These are phyloP conservation scores for Microbotryomycetes sp. DNA, from an alignment of 1,284 basidiomycete genomes.

Conservation along the genomic window DNA sequence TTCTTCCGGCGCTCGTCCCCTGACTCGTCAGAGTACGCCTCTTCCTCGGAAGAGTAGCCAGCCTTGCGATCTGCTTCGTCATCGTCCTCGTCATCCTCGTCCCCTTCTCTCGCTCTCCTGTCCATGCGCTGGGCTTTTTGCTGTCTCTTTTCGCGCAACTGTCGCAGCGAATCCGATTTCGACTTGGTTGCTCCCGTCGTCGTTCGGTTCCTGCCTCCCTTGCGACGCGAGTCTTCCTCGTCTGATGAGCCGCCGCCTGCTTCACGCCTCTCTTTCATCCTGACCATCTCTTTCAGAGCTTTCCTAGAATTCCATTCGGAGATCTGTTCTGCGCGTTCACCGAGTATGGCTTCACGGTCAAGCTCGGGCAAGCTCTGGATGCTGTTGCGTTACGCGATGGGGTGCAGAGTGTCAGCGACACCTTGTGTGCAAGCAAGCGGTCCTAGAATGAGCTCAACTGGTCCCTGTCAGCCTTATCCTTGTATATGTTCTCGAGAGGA, in stretches of 20 bases:
- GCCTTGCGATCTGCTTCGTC: conserved; percentile 4
- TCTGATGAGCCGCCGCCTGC: conserved; percentile 38
- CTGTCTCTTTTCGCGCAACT: conserved; percentile 57
- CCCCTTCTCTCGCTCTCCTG: conserved; percentile 13
- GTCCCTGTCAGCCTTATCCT: conserved; percentile 71
- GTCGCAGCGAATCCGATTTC: conserved; percentile 69
- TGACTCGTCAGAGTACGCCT: conserved; percentile 1
- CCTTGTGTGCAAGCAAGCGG: conserved; percentile 20
- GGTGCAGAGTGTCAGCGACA: conserved; percentile 31
- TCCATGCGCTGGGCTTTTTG: conserved; percentile 6
- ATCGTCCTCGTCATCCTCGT: conserved; percentile 22
- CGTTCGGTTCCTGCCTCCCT: conserved; percentile 38
- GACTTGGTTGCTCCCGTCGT: conserved; percentile 73
- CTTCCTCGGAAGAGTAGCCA: conserved; percentile 8
- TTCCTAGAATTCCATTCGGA: conserved; percentile 66
- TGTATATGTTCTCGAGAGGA: conserved; percentile 83
- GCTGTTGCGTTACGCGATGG: conserved; percentile 45
- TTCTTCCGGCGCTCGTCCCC: conserved; percentile 10
- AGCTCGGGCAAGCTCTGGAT: conserved; percentile 73
- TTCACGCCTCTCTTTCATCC: conserved; percentile 52
- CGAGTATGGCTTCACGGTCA: conserved; percentile 77
- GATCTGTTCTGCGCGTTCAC: conserved; percentile 69
- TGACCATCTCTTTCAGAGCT: conserved; percentile 67
- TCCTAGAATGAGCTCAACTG: conserved; percentile 49
- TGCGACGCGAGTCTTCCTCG: conserved; percentile 4